Conservation (phyloP, 1,139 yeast species). For the Suhomyces choctaworum region DNA sequence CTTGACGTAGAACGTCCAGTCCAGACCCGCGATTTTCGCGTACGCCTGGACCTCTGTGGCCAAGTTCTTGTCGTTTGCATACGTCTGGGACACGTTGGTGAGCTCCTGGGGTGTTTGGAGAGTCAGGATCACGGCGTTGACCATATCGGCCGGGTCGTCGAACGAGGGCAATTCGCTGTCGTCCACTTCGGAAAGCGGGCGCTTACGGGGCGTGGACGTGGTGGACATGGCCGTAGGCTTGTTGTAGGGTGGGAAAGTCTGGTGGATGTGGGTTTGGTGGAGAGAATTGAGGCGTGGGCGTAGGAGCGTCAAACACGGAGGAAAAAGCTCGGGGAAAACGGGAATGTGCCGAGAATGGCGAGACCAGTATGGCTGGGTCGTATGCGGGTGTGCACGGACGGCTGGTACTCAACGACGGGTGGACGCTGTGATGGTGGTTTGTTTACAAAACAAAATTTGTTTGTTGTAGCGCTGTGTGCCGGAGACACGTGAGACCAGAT, state of each 20-base stretch:
- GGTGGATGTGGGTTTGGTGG: background rate
- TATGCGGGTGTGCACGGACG: background rate
- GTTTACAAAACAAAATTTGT: slow-evolving; percentile 17
- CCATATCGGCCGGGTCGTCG: slow-evolving; percentile 54
- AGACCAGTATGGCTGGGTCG: background rate
- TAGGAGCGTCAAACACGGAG: background rate
- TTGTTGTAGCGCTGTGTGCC: slow-evolving; percentile 7
- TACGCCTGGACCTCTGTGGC: slow-evolving; percentile 93
- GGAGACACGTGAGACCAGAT: slow-evolving; percentile 1
- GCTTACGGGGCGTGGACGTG: slow-evolving; percentile 32
- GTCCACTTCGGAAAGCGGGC: slow-evolving; percentile 25
- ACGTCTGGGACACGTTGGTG: slow-evolving; percentile 49
- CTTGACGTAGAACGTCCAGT: slow-evolving; percentile 94
- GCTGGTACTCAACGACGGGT: background rate
- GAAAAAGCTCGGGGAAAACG: background rate
- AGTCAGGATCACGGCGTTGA: slow-evolving; percentile 53
- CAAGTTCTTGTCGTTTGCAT: slow-evolving; percentile 67
- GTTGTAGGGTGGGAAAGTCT: background rate
- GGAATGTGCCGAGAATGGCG: slow-evolving; percentile 1
- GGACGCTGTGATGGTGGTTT: slow-evolving; percentile 8
- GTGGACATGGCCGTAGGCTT: slow-evolving; percentile 12
- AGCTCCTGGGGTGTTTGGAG: slow-evolving; percentile 50
- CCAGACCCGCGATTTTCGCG: slow-evolving; percentile 90
- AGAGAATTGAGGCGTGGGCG: background rate
- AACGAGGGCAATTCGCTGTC: slow-evolving; percentile 32